Percentiles rank a stretch among this genome's conserved stretches.
Evolutionary conservation across 495 filamentous ascomycete species (phyloP).

Genomic region (Neurospora sp.): DNA sequence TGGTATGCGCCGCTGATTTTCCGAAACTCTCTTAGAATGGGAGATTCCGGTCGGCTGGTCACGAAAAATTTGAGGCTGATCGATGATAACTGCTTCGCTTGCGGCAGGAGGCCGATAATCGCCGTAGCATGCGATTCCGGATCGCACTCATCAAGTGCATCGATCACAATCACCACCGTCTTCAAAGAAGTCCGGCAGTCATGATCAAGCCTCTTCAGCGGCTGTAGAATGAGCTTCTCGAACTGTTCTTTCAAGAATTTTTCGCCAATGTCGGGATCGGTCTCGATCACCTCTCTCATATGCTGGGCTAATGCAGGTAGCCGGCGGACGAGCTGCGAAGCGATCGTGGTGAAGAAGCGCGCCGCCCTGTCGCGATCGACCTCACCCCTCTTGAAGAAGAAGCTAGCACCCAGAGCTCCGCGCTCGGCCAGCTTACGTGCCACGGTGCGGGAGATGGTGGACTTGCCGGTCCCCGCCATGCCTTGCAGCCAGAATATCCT

Average conservation of each 20-base stretch:
- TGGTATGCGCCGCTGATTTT: conserved; percentile 8
- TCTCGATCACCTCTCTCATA: too few species aligned
- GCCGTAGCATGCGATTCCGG: too few species aligned
- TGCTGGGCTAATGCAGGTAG: conserved; percentile 12
- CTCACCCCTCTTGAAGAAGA: conserved; percentile 44
- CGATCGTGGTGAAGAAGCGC: conserved; percentile 38
- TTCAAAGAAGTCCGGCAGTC: too few species aligned
- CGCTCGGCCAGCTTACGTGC: conserved; percentile 11
- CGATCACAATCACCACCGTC: too few species aligned
- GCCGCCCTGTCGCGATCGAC: conserved; percentile 29
- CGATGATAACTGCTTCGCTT: too few species aligned
- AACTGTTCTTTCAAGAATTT: too few species aligned
- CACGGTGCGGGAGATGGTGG: conserved; percentile 33
- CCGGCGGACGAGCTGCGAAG: conserved; percentile 25
- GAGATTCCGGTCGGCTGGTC: conserved; percentile 18
- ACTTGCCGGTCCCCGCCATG: conserved; percentile 38
- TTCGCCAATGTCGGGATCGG: too few species aligned
- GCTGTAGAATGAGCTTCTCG: too few species aligned
- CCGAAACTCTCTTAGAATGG: conserved; percentile 16
- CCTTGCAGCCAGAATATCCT: conserved; percentile 10
- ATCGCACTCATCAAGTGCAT: too few species aligned
- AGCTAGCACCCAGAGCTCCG: conserved; percentile 24
- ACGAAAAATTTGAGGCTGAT: not conserved
- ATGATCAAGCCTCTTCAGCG: too few species aligned
- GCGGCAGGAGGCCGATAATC: too few species aligned